Conservation (phyloP, 305 asterid species). For the Fraxinus sp. region DNA sequence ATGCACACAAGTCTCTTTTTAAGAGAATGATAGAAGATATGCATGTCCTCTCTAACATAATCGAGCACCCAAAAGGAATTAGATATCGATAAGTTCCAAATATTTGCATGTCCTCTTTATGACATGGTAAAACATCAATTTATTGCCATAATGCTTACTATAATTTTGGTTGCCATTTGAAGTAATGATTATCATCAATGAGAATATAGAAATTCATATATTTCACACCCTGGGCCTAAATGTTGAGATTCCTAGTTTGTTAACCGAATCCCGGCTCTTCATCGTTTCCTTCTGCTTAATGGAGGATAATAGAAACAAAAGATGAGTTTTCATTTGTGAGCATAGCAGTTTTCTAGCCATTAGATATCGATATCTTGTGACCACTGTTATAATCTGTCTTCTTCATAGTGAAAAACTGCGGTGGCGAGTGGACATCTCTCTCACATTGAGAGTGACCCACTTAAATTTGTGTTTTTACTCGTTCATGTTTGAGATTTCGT, state of each 20-base stretch:
- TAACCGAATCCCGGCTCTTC: neutral
- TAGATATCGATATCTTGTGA: neutral
- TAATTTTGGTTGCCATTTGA: neutral
- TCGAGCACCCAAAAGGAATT: neutral
- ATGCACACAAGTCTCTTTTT: neutral
- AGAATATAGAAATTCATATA: neutral
- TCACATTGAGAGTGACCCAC: neutral
- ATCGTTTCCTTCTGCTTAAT: neutral
- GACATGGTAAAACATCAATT: neutral
- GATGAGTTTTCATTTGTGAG: neutral
- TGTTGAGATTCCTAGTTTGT: neutral
- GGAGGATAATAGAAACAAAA: neutral
- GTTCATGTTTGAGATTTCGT: neutral
- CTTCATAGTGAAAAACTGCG: neutral
- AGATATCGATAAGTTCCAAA: neutral
- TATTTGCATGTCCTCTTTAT: neutral
- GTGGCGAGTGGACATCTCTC: neutral
- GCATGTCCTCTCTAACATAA: neutral
- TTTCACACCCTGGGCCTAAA: neutral
- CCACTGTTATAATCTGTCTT: neutral
- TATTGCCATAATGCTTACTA: neutral
- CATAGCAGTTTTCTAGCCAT: neutral
- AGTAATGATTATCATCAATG: neutral
- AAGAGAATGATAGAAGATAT: neutral
- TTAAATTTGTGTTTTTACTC: too few relatives aligned